These are phyloP conservation scores for Pinus taeda DNA, from an alignment of 75 land plant species.

Conservation along the genomic window DNA sequence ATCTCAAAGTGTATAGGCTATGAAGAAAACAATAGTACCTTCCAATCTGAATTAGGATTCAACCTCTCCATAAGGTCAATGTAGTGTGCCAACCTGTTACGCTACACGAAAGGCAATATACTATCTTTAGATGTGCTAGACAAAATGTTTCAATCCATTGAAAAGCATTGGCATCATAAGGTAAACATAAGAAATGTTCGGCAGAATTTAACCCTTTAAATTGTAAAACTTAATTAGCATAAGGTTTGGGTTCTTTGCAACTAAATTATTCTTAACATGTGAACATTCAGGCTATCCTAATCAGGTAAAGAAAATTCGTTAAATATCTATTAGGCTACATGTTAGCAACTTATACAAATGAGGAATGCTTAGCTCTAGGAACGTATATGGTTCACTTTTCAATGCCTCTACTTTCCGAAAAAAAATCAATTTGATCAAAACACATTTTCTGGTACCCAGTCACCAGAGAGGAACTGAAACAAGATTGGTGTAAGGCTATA, in stretches of 20 bases:
- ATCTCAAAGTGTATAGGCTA: not conserved
- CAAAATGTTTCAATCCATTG: constrained; percentile 2
- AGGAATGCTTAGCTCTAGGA: not conserved
- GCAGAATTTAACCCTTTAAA: not conserved
- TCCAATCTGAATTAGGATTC: constrained; percentile 60
- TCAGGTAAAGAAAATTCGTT: not conserved
- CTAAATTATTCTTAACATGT: not conserved
- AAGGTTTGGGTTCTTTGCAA: not conserved
- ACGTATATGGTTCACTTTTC: not conserved
- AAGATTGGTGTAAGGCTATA: not conserved
- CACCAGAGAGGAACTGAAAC: not conserved
- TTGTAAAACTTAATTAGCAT: not conserved
- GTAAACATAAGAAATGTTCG: not conserved
- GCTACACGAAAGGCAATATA: constrained; percentile 38
- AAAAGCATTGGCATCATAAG: not conserved
- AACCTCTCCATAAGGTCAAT: constrained; percentile 85
- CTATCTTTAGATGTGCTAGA: too few species aligned
- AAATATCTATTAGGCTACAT: not conserved
- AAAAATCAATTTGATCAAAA: not conserved
- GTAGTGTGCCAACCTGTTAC: constrained; percentile 62
- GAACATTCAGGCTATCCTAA: not conserved
- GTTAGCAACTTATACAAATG: not conserved
- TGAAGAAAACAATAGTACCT: constrained; percentile 38
- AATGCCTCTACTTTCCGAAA: not conserved
- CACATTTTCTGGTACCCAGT: not conserved